Evolutionary conservation across 139 green algal species (phyloP), one percentile per base, ranked within the genome.

Genomic region (Chlorella sp.): DNA sequence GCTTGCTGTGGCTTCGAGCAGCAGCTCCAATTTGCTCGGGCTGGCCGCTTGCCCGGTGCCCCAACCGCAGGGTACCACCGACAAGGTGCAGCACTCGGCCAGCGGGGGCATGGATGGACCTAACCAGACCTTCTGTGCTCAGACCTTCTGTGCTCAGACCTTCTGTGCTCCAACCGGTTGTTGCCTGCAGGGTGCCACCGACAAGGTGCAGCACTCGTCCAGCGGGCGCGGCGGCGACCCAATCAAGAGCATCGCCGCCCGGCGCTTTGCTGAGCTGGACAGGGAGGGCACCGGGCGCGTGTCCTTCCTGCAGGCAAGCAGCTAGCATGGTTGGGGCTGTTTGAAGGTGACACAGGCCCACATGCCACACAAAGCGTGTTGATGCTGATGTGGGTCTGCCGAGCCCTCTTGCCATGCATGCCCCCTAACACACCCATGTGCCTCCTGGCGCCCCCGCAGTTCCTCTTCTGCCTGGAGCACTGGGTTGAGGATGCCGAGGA

Each of bases 201-300:
- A 84, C 43, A 19, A 40, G 9, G 43, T 84, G 79, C 79, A 67
- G 7, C 79, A 75, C 79, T 76, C 79, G 13, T 32, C 43, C 20
- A 34, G 64, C 77, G 79, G 79, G 44, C 62, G 43, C 44, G 79
- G 79, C 44, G 34, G 19, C 7, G 79, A 84, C 64, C 79, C 79
- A 43, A 84, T 84, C 64, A 36, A 34, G 30, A 32, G 13, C 79
- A 84, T 76, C 43, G 79, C 79, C 24, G 16, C 19, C 26, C 30
- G 32, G 30, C 64, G 79, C 14, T 84, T 84, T 84, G 79, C 68
- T 48, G 79, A 84, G 79, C 64, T 84, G 79, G 79, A 84, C 79
- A 24, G 67, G 20, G 43, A 67, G 5, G 62, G 64, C 43, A 43
- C 4, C 9, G 79, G 79, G 4, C 46, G 64, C 1, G 79, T 84